These are phyloP conservation scores for Parastagonospora avenae DNA, from an alignment of 2,329 filamentous ascomycete species.

Conservation along the genomic window DNA sequence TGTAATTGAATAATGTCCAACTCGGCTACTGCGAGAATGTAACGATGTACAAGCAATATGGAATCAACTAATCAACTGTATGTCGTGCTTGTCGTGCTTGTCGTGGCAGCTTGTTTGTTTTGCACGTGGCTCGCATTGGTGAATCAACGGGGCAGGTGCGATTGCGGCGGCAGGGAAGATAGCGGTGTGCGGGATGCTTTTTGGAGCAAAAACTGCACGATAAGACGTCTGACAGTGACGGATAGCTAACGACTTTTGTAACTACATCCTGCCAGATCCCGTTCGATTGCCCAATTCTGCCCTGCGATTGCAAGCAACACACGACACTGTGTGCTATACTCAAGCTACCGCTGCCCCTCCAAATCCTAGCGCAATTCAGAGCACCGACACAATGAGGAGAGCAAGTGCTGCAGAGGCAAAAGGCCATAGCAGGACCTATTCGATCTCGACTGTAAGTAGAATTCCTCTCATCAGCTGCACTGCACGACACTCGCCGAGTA, in stretches of 20 bases:
- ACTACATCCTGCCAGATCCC: background rate
- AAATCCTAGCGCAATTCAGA: constrained; percentile 6
- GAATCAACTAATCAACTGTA: background rate
- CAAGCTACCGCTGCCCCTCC: constrained; percentile 16
- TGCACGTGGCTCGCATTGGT: constrained; percentile 19
- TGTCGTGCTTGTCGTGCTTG: no score
- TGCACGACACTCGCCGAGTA: constrained; percentile 17
- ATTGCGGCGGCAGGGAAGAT: constrained; percentile 17
- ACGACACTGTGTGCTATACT: background rate
- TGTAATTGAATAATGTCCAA: background rate
- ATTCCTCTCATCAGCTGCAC: constrained; percentile 10
- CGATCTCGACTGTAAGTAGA: constrained; percentile 44
- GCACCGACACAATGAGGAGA: constrained; percentile 1
- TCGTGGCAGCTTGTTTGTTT: background rate
- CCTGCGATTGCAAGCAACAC: background rate
- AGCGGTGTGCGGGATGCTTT: constrained; percentile 22
- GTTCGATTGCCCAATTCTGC: no score
- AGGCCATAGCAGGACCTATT: constrained; percentile 42
- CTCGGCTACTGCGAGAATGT: background rate
- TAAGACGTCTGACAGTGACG: background rate
- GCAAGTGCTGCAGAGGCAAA: constrained; percentile 12
- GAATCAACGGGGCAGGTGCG: constrained; percentile 7
- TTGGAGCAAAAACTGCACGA: constrained; percentile 18
- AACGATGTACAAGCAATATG: background rate
- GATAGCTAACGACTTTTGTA: constrained; percentile 13